These are phyloP conservation scores for Sugiyamaella pinicola DNA, from an alignment of 1,139 yeast species.

Conservation along the genomic window DNA sequence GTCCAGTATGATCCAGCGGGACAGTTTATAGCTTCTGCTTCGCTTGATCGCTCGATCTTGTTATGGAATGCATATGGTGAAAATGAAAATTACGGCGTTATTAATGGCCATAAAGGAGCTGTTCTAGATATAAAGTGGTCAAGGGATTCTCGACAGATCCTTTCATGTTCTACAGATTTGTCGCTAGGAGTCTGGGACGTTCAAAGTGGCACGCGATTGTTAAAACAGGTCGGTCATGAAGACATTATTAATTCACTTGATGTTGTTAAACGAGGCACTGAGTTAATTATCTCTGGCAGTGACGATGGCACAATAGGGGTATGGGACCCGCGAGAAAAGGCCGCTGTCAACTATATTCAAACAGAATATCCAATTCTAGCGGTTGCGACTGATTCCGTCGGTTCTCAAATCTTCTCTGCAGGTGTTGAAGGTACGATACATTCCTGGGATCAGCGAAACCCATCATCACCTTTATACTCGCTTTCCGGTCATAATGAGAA, in stretches of 20 bases:
- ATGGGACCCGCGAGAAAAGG: conserved; percentile 67
- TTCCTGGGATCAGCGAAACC: conserved; percentile 54
- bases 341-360: conserved; percentile 44
- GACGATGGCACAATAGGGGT: conserved; percentile 62
- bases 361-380: conserved; percentile 63
- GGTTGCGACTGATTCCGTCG: conserved; percentile 48
- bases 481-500: conserved; percentile 47
- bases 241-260: conserved; percentile 60
- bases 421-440: conserved; percentile 69
- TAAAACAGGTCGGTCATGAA: conserved; percentile 57
- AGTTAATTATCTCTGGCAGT: conserved; percentile 54
- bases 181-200: conserved; percentile 59
- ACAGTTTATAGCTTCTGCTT: conserved; percentile 40
- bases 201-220: conserved; percentile 54
- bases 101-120: conserved; percentile 55
- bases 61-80: conserved; percentile 49
- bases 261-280: conserved; percentile 40
- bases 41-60: conserved; percentile 39
- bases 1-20: conserved; percentile 41
- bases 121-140: conserved; percentile 53
- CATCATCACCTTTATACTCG: conserved; percentile 39
- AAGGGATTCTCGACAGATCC: conserved; percentile 45
- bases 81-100: conserved; percentile 47
- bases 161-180: conserved; percentile 52
- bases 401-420: conserved; percentile 52